phyloP scores from a whole-genome alignment of 352 stramenopile species.

The Globisporangium emineosum region DNA sequence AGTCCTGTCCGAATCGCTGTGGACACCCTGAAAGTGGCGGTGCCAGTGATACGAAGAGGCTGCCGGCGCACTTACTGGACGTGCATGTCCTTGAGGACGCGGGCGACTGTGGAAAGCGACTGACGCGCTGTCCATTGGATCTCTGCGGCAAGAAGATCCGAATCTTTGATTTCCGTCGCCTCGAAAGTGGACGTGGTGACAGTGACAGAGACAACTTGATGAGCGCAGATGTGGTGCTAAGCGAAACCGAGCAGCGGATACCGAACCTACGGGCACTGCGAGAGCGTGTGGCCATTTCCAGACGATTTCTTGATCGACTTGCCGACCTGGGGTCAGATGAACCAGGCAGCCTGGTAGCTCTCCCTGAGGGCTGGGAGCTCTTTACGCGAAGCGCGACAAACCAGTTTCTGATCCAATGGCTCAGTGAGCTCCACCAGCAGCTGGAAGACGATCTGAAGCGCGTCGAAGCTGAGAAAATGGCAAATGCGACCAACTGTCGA shows the following conservation, averaged over 20 bases:
- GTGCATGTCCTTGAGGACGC: conserved; percentile 42
- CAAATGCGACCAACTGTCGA: conserved; percentile 22
- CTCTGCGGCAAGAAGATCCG: conserved; percentile 63
- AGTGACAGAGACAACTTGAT: conserved; percentile 17
- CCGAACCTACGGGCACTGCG: conserved; percentile 10
- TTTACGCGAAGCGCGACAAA: conserved; percentile 2
- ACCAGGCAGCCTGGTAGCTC: not conserved
- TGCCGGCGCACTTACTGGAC: conserved; percentile 33
- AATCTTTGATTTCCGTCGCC: conserved; percentile 31
- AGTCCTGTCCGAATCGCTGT: conserved; percentile 36
- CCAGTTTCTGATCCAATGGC: conserved; percentile 10
- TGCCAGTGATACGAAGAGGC: not conserved
- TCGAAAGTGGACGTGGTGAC: not conserved
- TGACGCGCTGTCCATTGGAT: conserved; percentile 47
- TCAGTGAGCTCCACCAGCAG: not conserved
- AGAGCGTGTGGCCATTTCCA: conserved; percentile 3
- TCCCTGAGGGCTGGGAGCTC: not conserved
- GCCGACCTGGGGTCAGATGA: not conserved
- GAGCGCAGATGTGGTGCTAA: conserved; percentile 15
- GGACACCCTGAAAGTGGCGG: not conserved
- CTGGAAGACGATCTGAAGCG: conserved; percentile 11
- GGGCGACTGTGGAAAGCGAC: conserved; percentile 41
- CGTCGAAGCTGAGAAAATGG: conserved; percentile 11
- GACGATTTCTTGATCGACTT: conserved; percentile 8
- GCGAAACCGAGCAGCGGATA: not conserved